Evolutionary conservation across 441 rosid genomes (phyloP), one percentile per base, ranked within the genome.

Genomic region (Viola pubescens): DNA sequence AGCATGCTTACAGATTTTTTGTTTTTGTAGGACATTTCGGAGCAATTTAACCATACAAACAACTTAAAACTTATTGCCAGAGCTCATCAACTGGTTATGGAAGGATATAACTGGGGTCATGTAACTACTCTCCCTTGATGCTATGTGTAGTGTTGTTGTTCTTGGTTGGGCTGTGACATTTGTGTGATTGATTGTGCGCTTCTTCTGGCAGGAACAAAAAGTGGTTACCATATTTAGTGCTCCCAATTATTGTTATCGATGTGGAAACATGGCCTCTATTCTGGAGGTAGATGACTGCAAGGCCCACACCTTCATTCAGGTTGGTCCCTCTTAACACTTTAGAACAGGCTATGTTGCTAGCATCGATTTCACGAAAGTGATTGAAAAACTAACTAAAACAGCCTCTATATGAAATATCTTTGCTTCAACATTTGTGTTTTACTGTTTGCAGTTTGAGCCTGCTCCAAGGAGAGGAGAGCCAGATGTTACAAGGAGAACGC

Each of bases 401-500:
- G 26, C 26, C 26, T 19, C 34, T 26, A 1, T 26, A 26, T 26
- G 34, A 26, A 26, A 26, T 26, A 26, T 26, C 34, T 26, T 26
- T 26, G 34, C 34, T 26, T 45, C 14, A 10, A 52, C n/a, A 6
- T 7, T 7, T 51, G 16, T 7, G 9, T 60, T 16, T 66, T 14
- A 14, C 34, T 60, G 16, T 58, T 60, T 78, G 79, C 81, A 91
- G 97, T 91, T 91, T 79, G 97, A 91, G 76, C 97, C 97, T 53
- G 95, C 97, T 60, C 95, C 97, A 0, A 80, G 97, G 73, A 85
- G 97, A 74, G 97, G 97, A 66, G 95, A 90, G 68, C 97, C 97
- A 9, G 97, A 90, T 58, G 94, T 90, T 48, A 90, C 94, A 37
- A 76, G 96, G 55, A 86, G 97, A 77, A 88, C 97, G 59, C 96